Evolutionary conservation across 1,139 yeast species (phyloP).

Genomic region (Saccharomyces pastorianus): DNA sequence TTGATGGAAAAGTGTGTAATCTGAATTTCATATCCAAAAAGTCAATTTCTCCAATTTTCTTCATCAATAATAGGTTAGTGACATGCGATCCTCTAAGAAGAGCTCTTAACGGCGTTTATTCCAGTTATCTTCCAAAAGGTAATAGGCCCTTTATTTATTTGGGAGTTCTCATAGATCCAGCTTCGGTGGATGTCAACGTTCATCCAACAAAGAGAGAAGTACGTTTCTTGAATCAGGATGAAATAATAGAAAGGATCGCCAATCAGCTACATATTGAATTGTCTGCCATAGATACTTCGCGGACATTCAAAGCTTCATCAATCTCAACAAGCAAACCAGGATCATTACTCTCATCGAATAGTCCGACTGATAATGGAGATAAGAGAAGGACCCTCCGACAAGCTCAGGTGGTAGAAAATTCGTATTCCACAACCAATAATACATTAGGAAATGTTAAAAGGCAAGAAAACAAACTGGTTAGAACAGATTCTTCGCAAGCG

Average conservation of each 20-base stretch:
- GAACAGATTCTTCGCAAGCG: slow-evolving; percentile 67
- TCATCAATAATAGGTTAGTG: slow-evolving; percentile 78
- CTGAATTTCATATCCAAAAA: slow-evolving; percentile 69
- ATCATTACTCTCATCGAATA: not conserved
- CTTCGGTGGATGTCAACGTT: slow-evolving; percentile 79
- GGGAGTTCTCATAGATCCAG: slow-evolving; percentile 55
- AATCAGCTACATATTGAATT: slow-evolving; percentile 43
- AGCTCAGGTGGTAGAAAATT: not conserved
- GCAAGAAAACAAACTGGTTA: slow-evolving; percentile 57
- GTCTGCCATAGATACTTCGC: slow-evolving; percentile 54
- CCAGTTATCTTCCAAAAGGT: slow-evolving; percentile 70
- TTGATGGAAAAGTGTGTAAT: slow-evolving; percentile 58
- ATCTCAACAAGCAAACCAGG: slow-evolving; percentile 11
- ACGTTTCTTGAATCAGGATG: slow-evolving; percentile 77
- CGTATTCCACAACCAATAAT: not conserved
- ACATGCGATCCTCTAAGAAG: slow-evolving; percentile 71
- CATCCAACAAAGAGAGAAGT: slow-evolving; percentile 97
- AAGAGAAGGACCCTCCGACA: slow-evolving; percentile 1
- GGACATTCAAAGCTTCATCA: slow-evolving; percentile 64
- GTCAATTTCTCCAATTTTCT: slow-evolving; percentile 58
- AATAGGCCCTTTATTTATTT: slow-evolving; percentile 71
- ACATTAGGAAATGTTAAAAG: slow-evolving; percentile 12
- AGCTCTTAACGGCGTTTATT: slow-evolving; percentile 58
- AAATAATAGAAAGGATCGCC: slow-evolving; percentile 60
- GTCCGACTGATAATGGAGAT: not conserved